Base-by-base conservation (phyloP, 179 eudicot genomes). In the Patellifolia procumbens region DNA sequence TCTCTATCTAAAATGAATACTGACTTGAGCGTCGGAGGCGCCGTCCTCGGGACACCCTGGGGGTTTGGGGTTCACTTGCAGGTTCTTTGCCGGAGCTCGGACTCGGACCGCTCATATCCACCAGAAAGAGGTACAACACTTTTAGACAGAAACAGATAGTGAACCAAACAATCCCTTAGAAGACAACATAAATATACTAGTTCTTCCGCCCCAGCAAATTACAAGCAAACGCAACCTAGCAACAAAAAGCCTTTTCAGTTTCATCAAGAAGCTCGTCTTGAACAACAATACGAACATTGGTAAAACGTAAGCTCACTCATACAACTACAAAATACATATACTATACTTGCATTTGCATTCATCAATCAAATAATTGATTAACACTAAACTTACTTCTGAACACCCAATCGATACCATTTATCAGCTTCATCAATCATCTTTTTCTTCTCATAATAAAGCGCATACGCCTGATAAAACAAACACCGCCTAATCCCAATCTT, bases 401-500 rank as follows among this genome's bases (percentile, higher is more conserved):
- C 94, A 16, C 98, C 98, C 75, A 84, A 71, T 39, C 85, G 91
- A 72, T 91, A 94, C 85, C 91, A 86, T 83, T 86, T 85, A 62
- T 94, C 97, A 73, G 97, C 96, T 13, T 84, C 86, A 28, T 92
- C 93, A 77, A 88, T 92, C 82, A 81, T 94, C 89, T 94, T 92
- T 76, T 82, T 52, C 87, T 94, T 94, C 80, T 94, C 98, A 74
- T 89, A 91, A 74, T 92, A 94, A 76, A 94, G 94, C 76, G 98
- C 97, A 83, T 87, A 94, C 0, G 98, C 98, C 77, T 91, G 89
- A 66, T 94, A 94, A 75, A 91, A 91, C 82, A 94, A 68, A 7
- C 93, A 77, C 84, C 78, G 82, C 81, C 86, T 92, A 68, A 65
- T 53, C 79, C 98, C 98, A 76, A 94, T 88, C 26, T 76, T 81